These are phyloP conservation scores for Fusarium incarnatum DNA, from an alignment of 2,329 filamentous ascomycete species.

Conservation along the genomic window DNA sequence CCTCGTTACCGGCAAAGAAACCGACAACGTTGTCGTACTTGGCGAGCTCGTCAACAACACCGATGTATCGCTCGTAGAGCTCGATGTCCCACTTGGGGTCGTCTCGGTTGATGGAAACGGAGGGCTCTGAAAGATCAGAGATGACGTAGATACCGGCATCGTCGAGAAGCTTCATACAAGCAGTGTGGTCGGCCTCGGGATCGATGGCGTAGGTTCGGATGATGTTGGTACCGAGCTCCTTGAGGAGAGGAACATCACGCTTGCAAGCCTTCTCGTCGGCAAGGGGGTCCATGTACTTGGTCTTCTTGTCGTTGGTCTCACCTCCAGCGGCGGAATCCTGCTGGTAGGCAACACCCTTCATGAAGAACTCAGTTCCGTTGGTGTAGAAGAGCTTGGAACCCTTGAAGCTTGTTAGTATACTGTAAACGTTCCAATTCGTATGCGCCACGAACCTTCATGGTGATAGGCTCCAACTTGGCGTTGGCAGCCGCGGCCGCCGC, in stretches of 20 bases:
- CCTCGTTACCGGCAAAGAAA: constrained; percentile 99
- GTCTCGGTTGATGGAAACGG: constrained; percentile 85
- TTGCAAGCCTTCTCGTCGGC: constrained; percentile 77
- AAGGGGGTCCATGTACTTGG: constrained; percentile 84
- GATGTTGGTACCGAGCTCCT: constrained; percentile 85
- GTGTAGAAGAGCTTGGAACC: constrained; percentile 91
- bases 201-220: constrained; percentile 97
- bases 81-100: constrained; percentile 81
- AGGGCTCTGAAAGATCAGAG: constrained; percentile 87
- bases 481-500: constrained; percentile 55
- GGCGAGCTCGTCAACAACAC: constrained; percentile 82
- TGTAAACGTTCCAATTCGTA: background rate
- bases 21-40: constrained; percentile 92
- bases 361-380: constrained; percentile 76
- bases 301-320: constrained; percentile 63
- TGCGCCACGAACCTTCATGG: constrained; percentile 71
- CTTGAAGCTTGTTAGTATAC: constrained; percentile 51
- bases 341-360: constrained; percentile 96
- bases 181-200: constrained; percentile 79
- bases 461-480: constrained; percentile 66
- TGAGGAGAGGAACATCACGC: constrained; percentile 86
- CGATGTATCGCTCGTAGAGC: constrained; percentile 83
- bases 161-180: constrained; percentile 86
- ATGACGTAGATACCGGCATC: constrained; percentile 95
- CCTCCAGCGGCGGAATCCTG: constrained; percentile 74